These are phyloP conservation scores for Paramecium sonneborni DNA, from an alignment of 73 alveolate genomes.

Conservation along the genomic window DNA sequence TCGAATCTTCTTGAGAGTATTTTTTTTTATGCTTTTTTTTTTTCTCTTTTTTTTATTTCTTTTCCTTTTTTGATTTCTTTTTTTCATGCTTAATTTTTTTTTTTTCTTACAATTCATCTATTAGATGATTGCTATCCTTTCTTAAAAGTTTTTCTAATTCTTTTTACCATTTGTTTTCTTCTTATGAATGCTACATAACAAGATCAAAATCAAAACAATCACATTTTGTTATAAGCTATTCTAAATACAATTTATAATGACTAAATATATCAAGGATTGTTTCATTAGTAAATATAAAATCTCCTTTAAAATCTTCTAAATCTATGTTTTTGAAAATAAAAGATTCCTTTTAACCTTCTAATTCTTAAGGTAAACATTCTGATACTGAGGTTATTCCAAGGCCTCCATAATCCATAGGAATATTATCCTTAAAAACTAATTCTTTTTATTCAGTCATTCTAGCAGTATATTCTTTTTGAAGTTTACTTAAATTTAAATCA, in stretches of 20 bases:
- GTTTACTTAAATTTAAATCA: conserved; percentile 5
- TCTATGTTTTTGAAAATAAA: background rate
- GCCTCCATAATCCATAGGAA: conserved; percentile 48
- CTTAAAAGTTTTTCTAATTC: background rate
- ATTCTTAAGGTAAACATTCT: background rate
- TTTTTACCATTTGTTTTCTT: background rate
- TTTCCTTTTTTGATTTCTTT: conserved; percentile 25
- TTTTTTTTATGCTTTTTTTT: conserved; percentile 1
- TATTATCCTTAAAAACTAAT: conserved; percentile 8
- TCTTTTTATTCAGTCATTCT: background rate
- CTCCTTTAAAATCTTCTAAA: background rate
- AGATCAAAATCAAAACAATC: background rate
- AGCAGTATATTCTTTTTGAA: conserved; percentile 13
- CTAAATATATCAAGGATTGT: background rate
- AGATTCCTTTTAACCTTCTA: background rate
- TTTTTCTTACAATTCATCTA: background rate
- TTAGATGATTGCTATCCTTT: background rate
- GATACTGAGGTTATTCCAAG: background rate
- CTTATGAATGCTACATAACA: background rate
- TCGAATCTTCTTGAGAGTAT: background rate
- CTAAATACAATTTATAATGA: conserved; percentile 13
- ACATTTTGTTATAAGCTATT: background rate
- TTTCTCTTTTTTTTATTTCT: conserved; percentile 20
- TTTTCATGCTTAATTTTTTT: background rate
- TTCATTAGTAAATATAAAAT: background rate